Conservation (phyloP, 1,139 yeast genomes). For the Zygoascus meyerae region DNA sequence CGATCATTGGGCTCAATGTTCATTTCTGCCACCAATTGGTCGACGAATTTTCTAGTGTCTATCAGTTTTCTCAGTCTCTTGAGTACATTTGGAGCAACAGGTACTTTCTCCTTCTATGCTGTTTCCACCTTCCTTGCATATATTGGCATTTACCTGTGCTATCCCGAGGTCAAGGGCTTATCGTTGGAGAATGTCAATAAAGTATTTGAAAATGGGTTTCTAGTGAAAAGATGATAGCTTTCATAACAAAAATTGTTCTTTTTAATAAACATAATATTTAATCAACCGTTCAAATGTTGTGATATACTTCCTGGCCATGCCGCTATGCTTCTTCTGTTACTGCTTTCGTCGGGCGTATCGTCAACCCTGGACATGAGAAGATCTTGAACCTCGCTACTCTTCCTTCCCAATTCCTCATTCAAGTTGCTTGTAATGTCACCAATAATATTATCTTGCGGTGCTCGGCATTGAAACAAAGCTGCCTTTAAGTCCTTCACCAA, state of each 20-base stretch:
- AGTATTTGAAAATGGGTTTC: constrained; percentile 29
- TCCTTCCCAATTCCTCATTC: constrained; percentile 42
- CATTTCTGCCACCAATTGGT: constrained; percentile 44
- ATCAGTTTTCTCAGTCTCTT: constrained; percentile 38
- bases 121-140: constrained; percentile 37
- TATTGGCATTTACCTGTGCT: constrained; percentile 39
- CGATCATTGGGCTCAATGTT: constrained; percentile 43
- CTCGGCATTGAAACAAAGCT: constrained; percentile 43
- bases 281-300: constrained; percentile 10
- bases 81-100: constrained; percentile 30
- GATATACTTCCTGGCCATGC: constrained; percentile 25
- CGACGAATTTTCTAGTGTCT: constrained; percentile 39
- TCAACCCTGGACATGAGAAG: constrained; percentile 16
- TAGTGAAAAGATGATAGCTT: background rate
- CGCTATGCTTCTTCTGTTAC: constrained; percentile 13
- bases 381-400: constrained; percentile 26
- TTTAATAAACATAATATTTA: background rate
- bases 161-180: constrained; percentile 46
- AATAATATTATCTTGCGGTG: constrained; percentile 52
- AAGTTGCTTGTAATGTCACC: constrained; percentile 44
- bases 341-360: constrained; percentile 12
- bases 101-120: constrained; percentile 39
- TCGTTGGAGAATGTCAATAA: constrained; percentile 41
- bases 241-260: background rate
- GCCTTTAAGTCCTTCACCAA: constrained; percentile 40